phyloP scores from a whole-genome alignment of 768 basidiomycete species.

The Amanita pallidorosea region DNA sequence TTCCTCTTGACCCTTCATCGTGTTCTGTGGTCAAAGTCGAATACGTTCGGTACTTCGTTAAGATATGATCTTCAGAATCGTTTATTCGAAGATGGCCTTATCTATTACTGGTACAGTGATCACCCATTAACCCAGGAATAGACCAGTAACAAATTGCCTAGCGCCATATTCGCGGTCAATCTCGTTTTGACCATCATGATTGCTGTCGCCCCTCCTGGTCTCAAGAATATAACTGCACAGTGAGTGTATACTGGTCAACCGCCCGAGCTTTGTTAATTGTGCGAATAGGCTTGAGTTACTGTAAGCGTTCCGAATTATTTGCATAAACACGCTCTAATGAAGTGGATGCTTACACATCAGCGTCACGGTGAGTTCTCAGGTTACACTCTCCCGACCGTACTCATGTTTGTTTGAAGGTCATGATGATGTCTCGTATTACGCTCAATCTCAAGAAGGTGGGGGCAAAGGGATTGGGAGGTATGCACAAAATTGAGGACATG shows the following conservation, averaged over 20 bases:
- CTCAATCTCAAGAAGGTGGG: constrained; percentile 38
- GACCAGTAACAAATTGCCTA: constrained; percentile 8
- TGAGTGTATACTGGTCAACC: constrained; percentile 13
- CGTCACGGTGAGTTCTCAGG: background rate
- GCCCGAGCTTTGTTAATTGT: constrained; percentile 6
- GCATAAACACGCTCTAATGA: background rate
- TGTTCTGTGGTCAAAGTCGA: constrained; percentile 23
- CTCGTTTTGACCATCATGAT: constrained; percentile 37
- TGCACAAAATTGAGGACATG: background rate
- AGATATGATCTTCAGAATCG: constrained; percentile 26
- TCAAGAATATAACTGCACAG: constrained; percentile 39
- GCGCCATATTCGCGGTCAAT: constrained; percentile 34
- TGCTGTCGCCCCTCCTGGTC: constrained; percentile 28
- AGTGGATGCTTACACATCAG: background rate
- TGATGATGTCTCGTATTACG: constrained; percentile 64
- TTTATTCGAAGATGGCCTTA: constrained; percentile 32
- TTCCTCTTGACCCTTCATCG: constrained; percentile 27
- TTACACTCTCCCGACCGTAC: background rate
- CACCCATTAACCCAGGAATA: background rate
- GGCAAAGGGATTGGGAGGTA: background rate
- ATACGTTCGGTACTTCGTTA: constrained; percentile 13
- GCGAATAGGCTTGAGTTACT: constrained; percentile 24
- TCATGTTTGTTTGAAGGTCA: constrained; percentile 23
- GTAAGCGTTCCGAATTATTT: constrained; percentile 15
- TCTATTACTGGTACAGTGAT: constrained; percentile 30